These are phyloP conservation scores for Fomitiporia mediterranea DNA, from an alignment of 1,284 basidiomycete genomes.

Conservation along the genomic window DNA sequence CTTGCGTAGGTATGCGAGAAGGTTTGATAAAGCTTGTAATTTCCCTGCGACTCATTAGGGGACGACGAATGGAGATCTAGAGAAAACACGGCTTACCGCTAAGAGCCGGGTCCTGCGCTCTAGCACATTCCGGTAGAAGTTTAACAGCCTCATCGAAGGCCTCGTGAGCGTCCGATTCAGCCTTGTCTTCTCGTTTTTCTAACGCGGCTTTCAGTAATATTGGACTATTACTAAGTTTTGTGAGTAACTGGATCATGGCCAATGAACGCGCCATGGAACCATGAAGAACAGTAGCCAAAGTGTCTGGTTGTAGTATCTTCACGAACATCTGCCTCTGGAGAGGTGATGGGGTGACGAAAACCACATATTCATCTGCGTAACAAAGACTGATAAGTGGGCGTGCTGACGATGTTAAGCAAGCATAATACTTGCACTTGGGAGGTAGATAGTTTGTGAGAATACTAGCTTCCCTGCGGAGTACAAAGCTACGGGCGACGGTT, in stretches of 20 bases:
- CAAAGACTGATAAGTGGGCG: slow-evolving; percentile 13
- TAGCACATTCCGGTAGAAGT: slow-evolving; percentile 59
- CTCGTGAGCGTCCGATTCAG: slow-evolving; percentile 30
- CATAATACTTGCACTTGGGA: slow-evolving; percentile 70
- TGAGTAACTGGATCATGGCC: slow-evolving; percentile 76
- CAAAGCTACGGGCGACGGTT: slow-evolving; percentile 80
- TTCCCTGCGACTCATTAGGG: slow-evolving; percentile 58
- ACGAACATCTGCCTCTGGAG: slow-evolving; percentile 82
- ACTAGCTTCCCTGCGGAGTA: slow-evolving; percentile 82
- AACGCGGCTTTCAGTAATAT: slow-evolving; percentile 74
- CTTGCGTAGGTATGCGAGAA: slow-evolving; percentile 64
- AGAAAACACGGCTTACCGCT: slow-evolving; percentile 52
- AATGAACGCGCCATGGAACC: slow-evolving; percentile 75
- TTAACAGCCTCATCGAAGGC: slow-evolving; percentile 59
- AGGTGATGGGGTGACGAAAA: slow-evolving; percentile 81
- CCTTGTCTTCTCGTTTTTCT: slow-evolving; percentile 50
- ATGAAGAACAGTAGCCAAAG: slow-evolving; percentile 58
- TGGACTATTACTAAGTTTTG: slow-evolving; percentile 93
- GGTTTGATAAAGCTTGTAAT: slow-evolving; percentile 66
- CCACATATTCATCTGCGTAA: slow-evolving; percentile 82
- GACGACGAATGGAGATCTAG: background rate
- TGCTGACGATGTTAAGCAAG: slow-evolving; percentile 17
- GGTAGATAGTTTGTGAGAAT: slow-evolving; percentile 85
- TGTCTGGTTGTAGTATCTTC: slow-evolving; percentile 67
- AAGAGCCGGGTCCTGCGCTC: slow-evolving; percentile 65